phyloP scores from a whole-genome alignment of 2,329 filamentous ascomycete genomes.

The Aspergillus felis region DNA sequence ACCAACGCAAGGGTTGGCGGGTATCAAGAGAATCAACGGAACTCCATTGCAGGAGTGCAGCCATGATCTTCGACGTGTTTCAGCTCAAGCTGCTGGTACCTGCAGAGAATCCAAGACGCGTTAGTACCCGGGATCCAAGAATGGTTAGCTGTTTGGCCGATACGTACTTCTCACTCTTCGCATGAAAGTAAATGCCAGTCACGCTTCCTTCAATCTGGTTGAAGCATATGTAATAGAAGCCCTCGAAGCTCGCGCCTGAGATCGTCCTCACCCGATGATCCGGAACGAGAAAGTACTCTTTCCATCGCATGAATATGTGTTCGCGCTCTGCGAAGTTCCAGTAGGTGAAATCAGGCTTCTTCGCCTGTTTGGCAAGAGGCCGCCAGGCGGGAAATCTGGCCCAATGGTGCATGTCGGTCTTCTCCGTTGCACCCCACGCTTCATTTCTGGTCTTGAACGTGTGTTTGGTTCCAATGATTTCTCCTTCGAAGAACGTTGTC shows the following conservation, averaged over 20 bases:
- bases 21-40: slow-evolving; percentile 55
- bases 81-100: slow-evolving; percentile 88
- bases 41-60: slow-evolving; percentile 83
- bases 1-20: not conserved
- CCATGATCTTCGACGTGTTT: slow-evolving; percentile 82
- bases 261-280: slow-evolving; percentile 91
- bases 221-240: slow-evolving; percentile 99
- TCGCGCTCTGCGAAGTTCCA: slow-evolving; percentile 74
- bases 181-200: slow-evolving; percentile 95
- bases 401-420: slow-evolving; percentile 92
- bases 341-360: slow-evolving; percentile 55
- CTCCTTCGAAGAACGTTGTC: slow-evolving; percentile 96
- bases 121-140: not conserved
- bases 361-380: slow-evolving; percentile 64
- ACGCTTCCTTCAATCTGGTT: slow-evolving; percentile 85
- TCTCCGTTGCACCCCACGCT: slow-evolving; percentile 86
- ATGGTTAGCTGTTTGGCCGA: not conserved
- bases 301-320: slow-evolving; percentile 98
- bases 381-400: slow-evolving; percentile 82
- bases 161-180: slow-evolving; percentile 92
- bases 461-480: slow-evolving; percentile 94
- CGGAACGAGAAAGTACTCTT: slow-evolving; percentile 94
- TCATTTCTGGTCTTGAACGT: slow-evolving; percentile 88
- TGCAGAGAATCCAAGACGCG: slow-evolving; percentile 32
- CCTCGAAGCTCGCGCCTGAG: slow-evolving; percentile 91